Conservation (phyloP, 208 protist species). For the Crithidia sp. region DNA sequence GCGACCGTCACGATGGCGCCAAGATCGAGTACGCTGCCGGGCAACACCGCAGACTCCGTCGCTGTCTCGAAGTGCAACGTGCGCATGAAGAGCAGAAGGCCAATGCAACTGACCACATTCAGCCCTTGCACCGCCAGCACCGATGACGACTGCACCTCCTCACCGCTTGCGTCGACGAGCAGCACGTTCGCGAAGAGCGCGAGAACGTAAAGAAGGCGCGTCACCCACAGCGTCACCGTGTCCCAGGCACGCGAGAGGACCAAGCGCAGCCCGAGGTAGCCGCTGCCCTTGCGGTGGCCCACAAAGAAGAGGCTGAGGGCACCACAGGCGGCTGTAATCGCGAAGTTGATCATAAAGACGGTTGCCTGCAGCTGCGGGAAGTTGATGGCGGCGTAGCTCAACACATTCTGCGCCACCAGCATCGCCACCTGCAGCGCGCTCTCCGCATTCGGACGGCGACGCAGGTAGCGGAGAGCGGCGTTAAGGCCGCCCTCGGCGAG, state of each 20-base stretch:
- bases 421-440: conserved; percentile 56
- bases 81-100: conserved; percentile 63
- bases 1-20: conserved; percentile 39
- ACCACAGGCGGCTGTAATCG: conserved; percentile 55
- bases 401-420: conserved; percentile 38
- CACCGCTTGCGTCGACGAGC: conserved; percentile 22
- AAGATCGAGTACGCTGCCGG: conserved; percentile 44
- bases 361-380: conserved; percentile 28
- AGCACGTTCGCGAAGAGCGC: conserved; percentile 33
- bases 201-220: conserved; percentile 37
- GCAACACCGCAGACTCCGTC: conserved; percentile 1
- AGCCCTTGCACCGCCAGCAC: conserved; percentile 32
- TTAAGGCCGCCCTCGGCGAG: conserved; percentile 17
- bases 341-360: conserved; percentile 34
- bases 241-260: conserved; percentile 36
- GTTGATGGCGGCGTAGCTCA: conserved; percentile 36
- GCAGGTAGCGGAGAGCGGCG: conserved; percentile 41
- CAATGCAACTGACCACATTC: conserved; percentile 32
- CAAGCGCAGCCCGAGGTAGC: conserved; percentile 10
- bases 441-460: conserved; percentile 66
- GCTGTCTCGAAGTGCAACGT: conserved; percentile 38
- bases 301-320: conserved; percentile 56
- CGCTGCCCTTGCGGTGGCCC: conserved; percentile 28
- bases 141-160: conserved; percentile 28
- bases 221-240: conserved; percentile 48